A percentile compares a stretch with the other conserved stretches of the same genome.
phyloP scores from a whole-genome alignment of 768 basidiomycete species.

The Cytidiella melzeri region DNA sequence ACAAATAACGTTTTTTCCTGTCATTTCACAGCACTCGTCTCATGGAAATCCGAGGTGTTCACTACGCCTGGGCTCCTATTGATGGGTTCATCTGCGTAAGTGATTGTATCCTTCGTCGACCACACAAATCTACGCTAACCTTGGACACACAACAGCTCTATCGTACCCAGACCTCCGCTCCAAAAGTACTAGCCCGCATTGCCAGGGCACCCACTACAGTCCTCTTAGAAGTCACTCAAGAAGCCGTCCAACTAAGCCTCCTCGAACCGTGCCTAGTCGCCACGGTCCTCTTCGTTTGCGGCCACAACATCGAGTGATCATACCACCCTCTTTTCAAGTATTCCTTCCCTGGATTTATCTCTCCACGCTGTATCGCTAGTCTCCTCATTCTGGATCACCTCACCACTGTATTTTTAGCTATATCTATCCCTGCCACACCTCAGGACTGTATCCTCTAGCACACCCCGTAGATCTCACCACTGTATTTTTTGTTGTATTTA shows the following conservation, averaged over 20 bases:
- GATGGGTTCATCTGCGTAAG: conserved; percentile 49
- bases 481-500: conserved; percentile 6
- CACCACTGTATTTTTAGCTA: conserved; percentile 5
- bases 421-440: no score
- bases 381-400: background rate
- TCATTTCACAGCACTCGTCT: conserved; percentile 26
- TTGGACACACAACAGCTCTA: conserved; percentile 36
- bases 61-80: conserved; percentile 52
- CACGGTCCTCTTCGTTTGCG: conserved; percentile 49
- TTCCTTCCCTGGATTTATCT: background rate
- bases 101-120: conserved; percentile 5
- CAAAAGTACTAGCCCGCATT: conserved; percentile 40
- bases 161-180: conserved; percentile 29
- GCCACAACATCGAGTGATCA: conserved; percentile 52
- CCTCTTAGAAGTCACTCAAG: conserved; percentile 48
- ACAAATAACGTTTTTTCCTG: no score
- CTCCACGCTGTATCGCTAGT: conserved; percentile 1
- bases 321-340: background rate
- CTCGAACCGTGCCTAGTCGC: conserved; percentile 47
- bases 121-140: background rate
- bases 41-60: conserved; percentile 45
- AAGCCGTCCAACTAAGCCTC: conserved; percentile 49
- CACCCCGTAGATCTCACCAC: background rate
- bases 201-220: conserved; percentile 39
- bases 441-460: no score